Evolutionary conservation across 768 basidiomycete species (phyloP).

Genomic region (Thelephora aurantiotincta): DNA sequence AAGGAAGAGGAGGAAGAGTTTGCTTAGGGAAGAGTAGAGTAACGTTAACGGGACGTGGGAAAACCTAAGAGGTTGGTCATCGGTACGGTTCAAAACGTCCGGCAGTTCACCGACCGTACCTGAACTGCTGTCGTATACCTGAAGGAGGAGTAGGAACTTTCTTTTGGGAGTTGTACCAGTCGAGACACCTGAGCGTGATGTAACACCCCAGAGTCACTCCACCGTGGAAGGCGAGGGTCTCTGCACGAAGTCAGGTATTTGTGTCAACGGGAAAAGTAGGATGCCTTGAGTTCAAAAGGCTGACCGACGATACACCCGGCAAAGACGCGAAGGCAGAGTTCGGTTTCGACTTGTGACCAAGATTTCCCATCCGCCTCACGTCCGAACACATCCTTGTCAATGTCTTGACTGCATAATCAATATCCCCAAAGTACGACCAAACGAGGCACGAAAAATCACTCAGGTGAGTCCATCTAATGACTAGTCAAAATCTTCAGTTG

Average conservation of each 20-base stretch:
- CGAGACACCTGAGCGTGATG: conserved; percentile 30
- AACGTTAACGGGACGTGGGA: conserved; percentile 68
- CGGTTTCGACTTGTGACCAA: conserved; percentile 23
- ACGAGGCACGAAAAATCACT: conserved; percentile 25
- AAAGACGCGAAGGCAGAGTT: conserved; percentile 41
- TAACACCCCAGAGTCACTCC: conserved; percentile 49
- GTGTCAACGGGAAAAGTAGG: neutral
- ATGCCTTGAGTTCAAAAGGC: conserved; percentile 7
- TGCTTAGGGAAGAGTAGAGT: conserved; percentile 74
- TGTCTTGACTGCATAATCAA: neutral
- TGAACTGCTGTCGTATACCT: conserved; percentile 49
- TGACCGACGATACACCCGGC: conserved; percentile 52
- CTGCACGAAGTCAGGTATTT: conserved; percentile 21
- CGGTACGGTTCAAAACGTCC: neutral
- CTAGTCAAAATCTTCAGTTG: conserved; percentile 20
- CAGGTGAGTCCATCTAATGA: conserved; percentile 68
- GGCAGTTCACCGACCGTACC: conserved; percentile 19
- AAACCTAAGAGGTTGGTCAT: conserved; percentile 25
- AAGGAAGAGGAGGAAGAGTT: conserved; percentile 70
- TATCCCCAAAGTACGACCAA: neutral
- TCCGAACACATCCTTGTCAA: conserved; percentile 4
- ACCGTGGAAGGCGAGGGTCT: conserved; percentile 62
- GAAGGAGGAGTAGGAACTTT: conserved; percentile 16
- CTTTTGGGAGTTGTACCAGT: conserved; percentile 19
- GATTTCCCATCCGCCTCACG: neutral